Base-by-base conservation (phyloP, 2,329 filamentous ascomycete species). In the Monosporascus cannonballus region DNA sequence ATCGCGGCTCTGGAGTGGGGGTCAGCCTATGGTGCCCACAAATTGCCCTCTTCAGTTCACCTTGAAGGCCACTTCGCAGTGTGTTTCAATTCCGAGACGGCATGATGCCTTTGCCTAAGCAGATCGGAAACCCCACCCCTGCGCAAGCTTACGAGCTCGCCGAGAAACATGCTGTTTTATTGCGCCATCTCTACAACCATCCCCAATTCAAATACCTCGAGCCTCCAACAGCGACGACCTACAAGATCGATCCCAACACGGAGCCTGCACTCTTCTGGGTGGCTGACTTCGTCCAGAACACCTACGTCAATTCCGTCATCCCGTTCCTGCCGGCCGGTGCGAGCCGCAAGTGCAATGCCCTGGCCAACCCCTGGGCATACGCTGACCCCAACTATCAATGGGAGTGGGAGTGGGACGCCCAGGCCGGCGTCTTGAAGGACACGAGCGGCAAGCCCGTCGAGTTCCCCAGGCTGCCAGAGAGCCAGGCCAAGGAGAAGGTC, bases 291-390 rank as follows among this genome's bases (percentile, higher is more conserved):
- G 51, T 64, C 11, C 62, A 68, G 55, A 59, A 48, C 11, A 68
- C 64, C 5, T 67, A 68, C 54, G 25, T 63, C 51, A 54, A 64
- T 9, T 52, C 58, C 53, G 58, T 67, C 9, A 22, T 66, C 25
- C 65, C 63, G 8, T 63, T 61, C 50, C 59, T 68, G 22, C 65
- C 65, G 2, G 18, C 52, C 17, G 65, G 59, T n/a, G 61, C 62
- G 22, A 59, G 61, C 37, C 62, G 63, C 46, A 64, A 62, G 36
- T 64, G 62, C 58, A 64, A 64, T 30, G 63, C 50, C 47, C 50
- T 67, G 36, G 60, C 45, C 47, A 67, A 67, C 56, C 64, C 64
- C 11, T 68, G 64, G 64, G 64, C 64, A 24, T 60, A 60, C 49
- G 57, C 53, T 38, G 64, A 67, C 49, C 51, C 58, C 8, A 49